These are phyloP conservation scores for Salix purpurea DNA, from an alignment of 345 rosid genomes.

Conservation along the genomic window DNA sequence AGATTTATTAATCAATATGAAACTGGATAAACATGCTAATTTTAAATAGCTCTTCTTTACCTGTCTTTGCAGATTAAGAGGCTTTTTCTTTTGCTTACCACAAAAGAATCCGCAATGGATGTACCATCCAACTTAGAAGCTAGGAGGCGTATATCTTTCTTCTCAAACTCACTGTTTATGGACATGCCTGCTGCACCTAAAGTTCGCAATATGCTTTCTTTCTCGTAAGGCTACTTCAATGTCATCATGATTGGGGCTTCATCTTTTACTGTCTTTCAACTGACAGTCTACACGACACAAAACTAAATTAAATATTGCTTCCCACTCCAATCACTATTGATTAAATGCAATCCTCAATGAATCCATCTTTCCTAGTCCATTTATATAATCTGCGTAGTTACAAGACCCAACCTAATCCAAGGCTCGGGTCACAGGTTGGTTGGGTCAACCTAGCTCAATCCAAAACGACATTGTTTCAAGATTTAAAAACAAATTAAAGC, in stretches of 20 bases:
- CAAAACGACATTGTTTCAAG: too few species aligned
- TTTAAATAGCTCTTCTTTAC: neutral
- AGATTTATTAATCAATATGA: neutral
- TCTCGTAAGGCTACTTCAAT: conserved; percentile 68
- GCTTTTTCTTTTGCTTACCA: conserved; percentile 72
- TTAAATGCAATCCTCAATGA: neutral
- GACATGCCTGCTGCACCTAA: conserved; percentile 94
- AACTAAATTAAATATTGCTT: neutral
- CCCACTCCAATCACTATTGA: neutral
- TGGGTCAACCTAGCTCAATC: too few species aligned
- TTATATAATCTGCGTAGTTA: too few species aligned
- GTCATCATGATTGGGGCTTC: neutral
- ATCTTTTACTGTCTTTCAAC: neutral
- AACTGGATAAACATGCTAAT: neutral
- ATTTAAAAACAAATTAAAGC: too few species aligned
- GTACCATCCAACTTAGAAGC: conserved; percentile 99
- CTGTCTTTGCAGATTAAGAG: conserved; percentile 57
- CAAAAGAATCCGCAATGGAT: conserved; percentile 99
- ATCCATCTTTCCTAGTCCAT: neutral
- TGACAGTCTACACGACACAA: neutral
- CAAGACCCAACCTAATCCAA: too few species aligned
- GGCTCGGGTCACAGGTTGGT: too few species aligned
- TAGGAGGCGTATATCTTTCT: conserved; percentile 92
- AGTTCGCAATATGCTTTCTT: conserved; percentile 99
- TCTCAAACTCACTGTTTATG: conserved; percentile 98